Base-by-base conservation (phyloP, 2,329 filamentous ascomycete genomes). In the Sporothrix curviconia region DNA sequence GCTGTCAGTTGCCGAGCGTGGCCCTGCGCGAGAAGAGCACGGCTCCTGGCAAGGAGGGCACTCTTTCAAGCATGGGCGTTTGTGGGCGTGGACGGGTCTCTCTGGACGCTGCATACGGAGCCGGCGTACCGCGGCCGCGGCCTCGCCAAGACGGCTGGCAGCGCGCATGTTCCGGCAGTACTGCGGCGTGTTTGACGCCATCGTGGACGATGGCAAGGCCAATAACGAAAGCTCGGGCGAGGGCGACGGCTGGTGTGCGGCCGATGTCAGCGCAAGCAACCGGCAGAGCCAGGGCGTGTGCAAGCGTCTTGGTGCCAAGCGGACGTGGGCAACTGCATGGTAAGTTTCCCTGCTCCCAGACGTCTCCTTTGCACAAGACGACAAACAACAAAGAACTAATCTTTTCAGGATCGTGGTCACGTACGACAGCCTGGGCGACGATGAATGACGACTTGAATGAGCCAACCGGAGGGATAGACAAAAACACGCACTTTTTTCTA, bases 11-110 rank as follows among this genome's bases (percentile, higher is more conserved):
- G 42, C 78, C 78, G 2, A 81, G 74, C 60, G 67, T 74, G 37
- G 71, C 74, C 1, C 69, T 84, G 19, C 76, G 77, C 6, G 55
- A 57, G 7, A n/a, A 11, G 55, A 17, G 28, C 3, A 37, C 22
- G 2, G 3, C 24, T 19, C 19, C 36, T 54, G 66, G 73, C 0
- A 65, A 68, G 1, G 74, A 78, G 17, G 75, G 73, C 1, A 76
- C 71, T 1, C 76, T 79, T 32, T 0, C 70, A 89, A 5, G 82
- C 84, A 0, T 90, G 86, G 86, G 80, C 78, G 0, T 87, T 89
- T 52, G 66, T 82, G 4, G 76, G 82, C 0, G 71, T 79, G 2
- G 85, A 88, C 64, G 84, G 78, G 1, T 83, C 80, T n/a, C 66
- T 87, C 15, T 79, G 76, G 11, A 80, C 78, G 30, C 68, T 87